Evolutionary conservation across 768 basidiomycete species (phyloP).

Genomic region (Baorangia bicolor): DNA sequence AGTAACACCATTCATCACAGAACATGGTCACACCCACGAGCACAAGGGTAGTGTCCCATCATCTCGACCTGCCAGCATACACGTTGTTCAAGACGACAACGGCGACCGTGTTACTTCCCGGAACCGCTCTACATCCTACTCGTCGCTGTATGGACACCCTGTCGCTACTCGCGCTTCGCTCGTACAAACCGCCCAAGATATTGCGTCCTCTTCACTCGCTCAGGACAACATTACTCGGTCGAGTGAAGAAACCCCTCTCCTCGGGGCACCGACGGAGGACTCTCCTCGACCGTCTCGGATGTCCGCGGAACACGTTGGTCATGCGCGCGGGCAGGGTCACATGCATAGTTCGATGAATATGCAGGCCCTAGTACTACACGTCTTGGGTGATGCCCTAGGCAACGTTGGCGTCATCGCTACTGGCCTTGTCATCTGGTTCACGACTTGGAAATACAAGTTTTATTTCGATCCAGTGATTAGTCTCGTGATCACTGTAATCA

Average conservation of each 20-base stretch:
- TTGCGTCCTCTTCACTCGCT: conserved; percentile 42
- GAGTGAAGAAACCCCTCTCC: conserved; percentile 48
- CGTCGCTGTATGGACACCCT: conserved; percentile 73
- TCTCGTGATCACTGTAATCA: conserved; percentile 92
- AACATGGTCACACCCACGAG: conserved; percentile 63
- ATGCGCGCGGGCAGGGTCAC: conserved; percentile 33
- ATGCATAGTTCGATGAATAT: conserved; percentile 90
- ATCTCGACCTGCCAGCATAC: conserved; percentile 42
- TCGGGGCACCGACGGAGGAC: conserved; percentile 18
- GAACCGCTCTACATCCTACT: conserved; percentile 45
- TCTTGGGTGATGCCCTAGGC: conserved; percentile 94
- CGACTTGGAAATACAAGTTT: conserved; percentile 78
- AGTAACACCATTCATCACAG: conserved; percentile 33
- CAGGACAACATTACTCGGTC: conserved; percentile 9
- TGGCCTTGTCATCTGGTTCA: conserved; percentile 92
- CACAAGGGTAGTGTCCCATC: conserved; percentile 38
- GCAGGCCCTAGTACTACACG: conserved; percentile 93
- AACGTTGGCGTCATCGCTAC: conserved; percentile 97
- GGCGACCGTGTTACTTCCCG: conserved; percentile 28
- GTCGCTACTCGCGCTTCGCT: conserved; percentile 69
- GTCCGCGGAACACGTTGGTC: conserved; percentile 14
- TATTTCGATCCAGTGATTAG: conserved; percentile 94
- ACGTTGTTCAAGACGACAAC: conserved; percentile 8
- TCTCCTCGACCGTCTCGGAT: conserved; percentile 9
- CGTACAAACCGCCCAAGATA: conserved; percentile 82